Conservation (phyloP, 2,329 filamentous ascomycete species). For the Chrysoporthe austroafricana region DNA sequence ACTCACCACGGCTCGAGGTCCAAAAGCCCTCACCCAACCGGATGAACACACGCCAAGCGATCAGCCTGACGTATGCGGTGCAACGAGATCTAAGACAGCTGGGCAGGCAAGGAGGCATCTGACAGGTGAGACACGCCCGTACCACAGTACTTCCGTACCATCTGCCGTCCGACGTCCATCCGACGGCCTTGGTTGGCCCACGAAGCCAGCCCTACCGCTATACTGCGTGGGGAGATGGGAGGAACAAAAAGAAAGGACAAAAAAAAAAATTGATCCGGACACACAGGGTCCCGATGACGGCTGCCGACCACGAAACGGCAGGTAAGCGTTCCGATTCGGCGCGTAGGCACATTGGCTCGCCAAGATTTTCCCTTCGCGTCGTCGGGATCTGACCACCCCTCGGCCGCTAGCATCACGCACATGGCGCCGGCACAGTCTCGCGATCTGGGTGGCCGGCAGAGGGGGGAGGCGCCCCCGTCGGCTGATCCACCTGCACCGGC, state of each 20-base stretch:
- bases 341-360: not conserved
- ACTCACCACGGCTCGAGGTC: too few species aligned
- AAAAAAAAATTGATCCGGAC: not conserved
- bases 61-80: constrained; percentile 21
- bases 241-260: not conserved
- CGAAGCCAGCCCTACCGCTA: constrained; percentile 17
- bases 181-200: not conserved
- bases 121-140: constrained; percentile 12
- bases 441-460: not conserved
- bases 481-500: not conserved
- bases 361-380: not conserved
- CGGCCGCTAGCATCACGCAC: not conserved
- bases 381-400: not conserved
- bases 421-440: not conserved
- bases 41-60: constrained; percentile 14
- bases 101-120: constrained; percentile 20
- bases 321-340: not conserved
- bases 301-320: not conserved
- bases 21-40: not conserved
- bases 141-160: not conserved
- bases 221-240: not conserved
- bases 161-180: constrained; percentile 9
- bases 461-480: not conserved
- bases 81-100: constrained; percentile 21
- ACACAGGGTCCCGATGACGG: not conserved